Base-by-base conservation (phyloP, 257 asterid genomes). In the Fraxinus anomala region DNA sequence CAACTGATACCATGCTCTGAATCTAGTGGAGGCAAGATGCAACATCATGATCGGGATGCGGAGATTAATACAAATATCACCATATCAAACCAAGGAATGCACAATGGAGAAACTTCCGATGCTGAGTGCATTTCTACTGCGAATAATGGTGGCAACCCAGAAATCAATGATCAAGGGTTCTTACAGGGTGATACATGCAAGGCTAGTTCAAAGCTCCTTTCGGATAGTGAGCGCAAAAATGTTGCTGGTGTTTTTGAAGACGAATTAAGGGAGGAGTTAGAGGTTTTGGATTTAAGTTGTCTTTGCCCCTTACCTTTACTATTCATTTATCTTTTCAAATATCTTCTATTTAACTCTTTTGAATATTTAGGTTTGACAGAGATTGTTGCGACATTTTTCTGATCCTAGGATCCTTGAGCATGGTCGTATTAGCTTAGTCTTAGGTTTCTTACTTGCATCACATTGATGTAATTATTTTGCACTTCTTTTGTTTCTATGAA, bases 271-370 rank as follows among this genome's bases (percentile, higher is more conserved):
- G 89, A 86, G 83, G 77, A 89, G 91, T 82, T 87, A 75, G 96
- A 63, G 97, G 97, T 92, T 91, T 88, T 83, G 83, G 88, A 87
- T 84, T 85, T 80, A 77, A 80, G 86, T 90, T 88, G 78, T 40
- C 82, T 79, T 81, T 76, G 67, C 67, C 65, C 85, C 77, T 66
- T 31, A 12, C 69, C 69, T 63, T 24, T 24, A 74, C 65, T 67
- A 63, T 65, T 65, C 7, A 51, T 37, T 61, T 39, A 3, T 54
- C 4, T 63, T 65, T 14, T 65, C 65, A 54, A 6, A 11, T 24
- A 8, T 70, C 37, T 73, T 24, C 10, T 47, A n/a, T 17, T 54
- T 54, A 54, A 54, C 65, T 19, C 65, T 54, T 14, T 19, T 33
- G 19, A 68, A 17, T 24, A 56, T 54, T 71, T 75, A 30, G 49